Evolutionary conservation across 768 basidiomycete species (phyloP).

Genomic region (Suillus brevipes): DNA sequence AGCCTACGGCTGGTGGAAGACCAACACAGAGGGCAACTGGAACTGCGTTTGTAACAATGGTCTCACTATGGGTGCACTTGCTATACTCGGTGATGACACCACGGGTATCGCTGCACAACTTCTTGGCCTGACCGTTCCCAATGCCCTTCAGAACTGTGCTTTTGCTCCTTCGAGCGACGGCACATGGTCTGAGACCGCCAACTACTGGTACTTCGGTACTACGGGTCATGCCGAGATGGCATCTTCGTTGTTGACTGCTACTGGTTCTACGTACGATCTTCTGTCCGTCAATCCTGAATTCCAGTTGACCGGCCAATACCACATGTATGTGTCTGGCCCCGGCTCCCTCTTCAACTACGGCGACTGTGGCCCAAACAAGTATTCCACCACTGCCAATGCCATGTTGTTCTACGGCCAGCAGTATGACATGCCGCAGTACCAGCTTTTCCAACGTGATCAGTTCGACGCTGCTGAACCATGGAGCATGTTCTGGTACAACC

Average conservation of each 20-base stretch:
- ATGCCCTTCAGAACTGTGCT: slow-evolving; percentile 79
- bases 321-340: slow-evolving; percentile 84
- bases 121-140: slow-evolving; percentile 66
- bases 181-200: slow-evolving; percentile 90
- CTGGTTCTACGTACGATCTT: slow-evolving; percentile 80
- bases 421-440: slow-evolving; percentile 71
- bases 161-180: slow-evolving; percentile 67
- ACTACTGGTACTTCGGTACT: slow-evolving; percentile 96
- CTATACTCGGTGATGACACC: slow-evolving; percentile 82
- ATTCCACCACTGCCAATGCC: slow-evolving; percentile 86
- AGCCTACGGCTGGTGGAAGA: slow-evolving; percentile 77
- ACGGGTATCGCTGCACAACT: slow-evolving; percentile 69
- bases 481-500: slow-evolving; percentile 95
- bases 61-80: slow-evolving; percentile 84
- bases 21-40: slow-evolving; percentile 85
- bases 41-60: slow-evolving; percentile 97
- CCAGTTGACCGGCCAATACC: slow-evolving; percentile 75
- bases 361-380: slow-evolving; percentile 85
- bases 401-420: slow-evolving; percentile 76
- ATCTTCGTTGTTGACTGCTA: slow-evolving; percentile 78
- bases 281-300: slow-evolving; percentile 70
- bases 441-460: slow-evolving; percentile 91
- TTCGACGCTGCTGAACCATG: slow-evolving; percentile 79
- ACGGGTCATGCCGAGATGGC: slow-evolving; percentile 90
- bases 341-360: slow-evolving; percentile 78